Evolutionary conservation across 257 asterid genomes (phyloP), one percentile per base, ranked within the genome.

Genomic region (Fraxinus americana): DNA sequence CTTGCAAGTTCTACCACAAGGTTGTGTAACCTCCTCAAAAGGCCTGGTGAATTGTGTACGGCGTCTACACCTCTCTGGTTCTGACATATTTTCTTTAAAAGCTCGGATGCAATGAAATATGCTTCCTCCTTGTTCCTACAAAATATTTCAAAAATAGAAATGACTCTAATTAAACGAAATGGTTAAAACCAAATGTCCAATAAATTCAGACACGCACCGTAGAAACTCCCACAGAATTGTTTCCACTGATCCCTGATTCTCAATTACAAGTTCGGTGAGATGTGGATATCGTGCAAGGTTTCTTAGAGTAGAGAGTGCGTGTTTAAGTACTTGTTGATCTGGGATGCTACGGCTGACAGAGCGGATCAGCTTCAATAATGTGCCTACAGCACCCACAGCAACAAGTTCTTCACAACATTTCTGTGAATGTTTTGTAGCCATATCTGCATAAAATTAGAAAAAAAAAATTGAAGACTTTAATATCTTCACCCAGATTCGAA

Each of bases 341-440:
- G 99, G 99, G 78, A 92, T 86, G 84, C 99, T 96, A 32, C 97
- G 86, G 88, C 98, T 96, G 30, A 96, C 90, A 29, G 99, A 96
- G 63, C 89, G 87, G 70, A 96, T 87, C 73, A 88, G 78, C 87
- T 88, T 90, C 78, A 90, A 85, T 83, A 96, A 81, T 68, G 94
- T 90, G 82, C 81, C 77, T 38, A 96, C 67, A 34, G 98, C 99
- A 43, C 99, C 98, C 63, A 94, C 98, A 69, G 90, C 88, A 23
- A 92, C 98, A 74, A 96, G 97, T 85, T 89, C 97, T 35, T 96
- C 96, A 66, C 99, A 96, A 79, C 99, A 96, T 85, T 80, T 92
- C 73, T 87, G 90, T 75, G 99, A 96, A 82, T 87, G 94, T 81
- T 91, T 88, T n/a, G 98, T 96, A 34, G 98, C 92, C 88, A 90